Base-by-base conservation (phyloP, 352 stramenopile genomes). In the Pythium volutum region DNA sequence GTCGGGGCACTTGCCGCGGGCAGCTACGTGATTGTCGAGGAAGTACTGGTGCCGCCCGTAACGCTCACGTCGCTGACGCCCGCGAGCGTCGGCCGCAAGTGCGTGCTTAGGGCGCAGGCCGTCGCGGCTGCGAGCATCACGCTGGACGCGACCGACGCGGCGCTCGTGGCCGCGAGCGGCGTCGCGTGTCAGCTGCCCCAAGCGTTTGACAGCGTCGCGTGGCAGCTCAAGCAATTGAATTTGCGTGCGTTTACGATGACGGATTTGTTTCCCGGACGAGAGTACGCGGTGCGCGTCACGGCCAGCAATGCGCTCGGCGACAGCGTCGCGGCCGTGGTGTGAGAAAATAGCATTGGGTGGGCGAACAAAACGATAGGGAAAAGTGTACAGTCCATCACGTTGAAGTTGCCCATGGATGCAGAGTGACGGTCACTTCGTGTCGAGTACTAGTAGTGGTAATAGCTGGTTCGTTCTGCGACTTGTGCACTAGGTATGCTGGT, bases 1-100 rank as follows among this genome's bases (percentile, higher is more conserved):
- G 25, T 54, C 0, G 62, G 33, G 0, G 36, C 50, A 0, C 49
- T 91, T 10, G 18, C 25, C 8, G 12, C 31, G 0, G 61, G 56
- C 9, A 67, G 81, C 43, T 88, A 91, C 66, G 85, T 91, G 22
- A 59, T 91, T n/a, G 61, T 89, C 31, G 77, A 85, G n/a, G 77
- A 89, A 39, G 66, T 71, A 15, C 59, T 77, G 14, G 74, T 63
- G 0, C 68, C 68, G 27, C 62, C 55, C 18, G 34, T 26, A 34
- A 42, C 65, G 22, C 52, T 55, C 2, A 85, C 79, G n/a, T 73
- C 85, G 29, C 64, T 90, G 47, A 84, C 79, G 39, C 69, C 73
- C 1, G 31, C 46, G 4, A 48, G 18, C 0, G 63, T 67, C 18
- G 59, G 61, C 0, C 66, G 69, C 42, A 72, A 67, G 23, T 91